Evolutionary conservation across 2,329 filamentous ascomycete species (phyloP).

Genomic region (Fonsecaea monophora): DNA sequence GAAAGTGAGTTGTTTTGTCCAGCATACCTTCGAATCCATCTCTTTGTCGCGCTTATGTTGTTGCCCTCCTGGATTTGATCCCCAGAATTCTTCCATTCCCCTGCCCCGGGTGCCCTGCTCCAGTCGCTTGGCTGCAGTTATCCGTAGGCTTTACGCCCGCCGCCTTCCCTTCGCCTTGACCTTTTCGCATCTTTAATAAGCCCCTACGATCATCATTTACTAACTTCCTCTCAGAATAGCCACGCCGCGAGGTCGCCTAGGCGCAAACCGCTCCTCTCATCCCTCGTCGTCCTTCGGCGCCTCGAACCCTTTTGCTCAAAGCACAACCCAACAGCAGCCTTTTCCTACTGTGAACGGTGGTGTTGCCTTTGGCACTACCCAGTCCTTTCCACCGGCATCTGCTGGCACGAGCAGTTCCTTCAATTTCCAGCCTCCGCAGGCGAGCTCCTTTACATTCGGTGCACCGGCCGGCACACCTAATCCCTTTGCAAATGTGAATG

Average conservation of each 20-base stretch:
- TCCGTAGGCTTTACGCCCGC: slow-evolving; percentile 3
- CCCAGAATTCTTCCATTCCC: slow-evolving; percentile 14
- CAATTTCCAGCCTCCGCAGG: slow-evolving; percentile 36
- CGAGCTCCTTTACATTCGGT: slow-evolving; percentile 37
- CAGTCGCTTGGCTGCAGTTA: slow-evolving; percentile 10
- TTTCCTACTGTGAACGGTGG: slow-evolving; percentile 28
- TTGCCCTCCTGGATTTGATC: slow-evolving; percentile 18
- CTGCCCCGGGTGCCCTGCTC: slow-evolving; percentile 1
- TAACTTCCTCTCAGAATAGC: slow-evolving; percentile 32
- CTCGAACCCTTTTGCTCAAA: slow-evolving; percentile 27
- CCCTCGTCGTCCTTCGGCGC: slow-evolving; percentile 16
- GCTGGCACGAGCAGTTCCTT: slow-evolving; percentile 28
- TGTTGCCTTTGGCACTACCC: slow-evolving; percentile 30
- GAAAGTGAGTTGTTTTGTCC: slow-evolving; percentile 57
- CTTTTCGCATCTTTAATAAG: background rate
- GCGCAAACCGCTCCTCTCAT: slow-evolving; percentile 28
- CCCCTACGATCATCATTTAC: background rate
- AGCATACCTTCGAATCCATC: background rate
- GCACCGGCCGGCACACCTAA: slow-evolving; percentile 30
- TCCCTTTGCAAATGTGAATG: slow-evolving; percentile 38
- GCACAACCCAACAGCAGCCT: slow-evolving; percentile 24
- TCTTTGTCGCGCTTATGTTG: slow-evolving; percentile 11
- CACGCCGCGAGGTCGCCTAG: slow-evolving; percentile 31
- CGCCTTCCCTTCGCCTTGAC: background rate
- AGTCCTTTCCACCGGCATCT: slow-evolving; percentile 28